phyloP scores from a whole-genome alignment of 2,329 filamentous ascomycete genomes.

The Nemania diffusa region DNA sequence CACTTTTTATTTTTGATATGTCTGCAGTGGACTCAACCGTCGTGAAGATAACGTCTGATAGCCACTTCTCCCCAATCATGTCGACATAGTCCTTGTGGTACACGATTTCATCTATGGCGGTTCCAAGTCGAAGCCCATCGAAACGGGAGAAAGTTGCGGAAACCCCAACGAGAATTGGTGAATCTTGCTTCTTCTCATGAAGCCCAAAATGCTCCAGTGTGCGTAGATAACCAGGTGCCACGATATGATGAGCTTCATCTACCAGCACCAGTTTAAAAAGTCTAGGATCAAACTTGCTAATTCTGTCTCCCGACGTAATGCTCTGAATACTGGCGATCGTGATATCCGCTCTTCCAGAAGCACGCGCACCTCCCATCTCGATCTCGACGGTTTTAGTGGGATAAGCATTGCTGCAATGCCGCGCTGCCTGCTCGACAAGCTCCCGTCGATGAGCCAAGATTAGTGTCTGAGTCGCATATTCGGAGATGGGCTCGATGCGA shows the following conservation, averaged over 20 bases:
- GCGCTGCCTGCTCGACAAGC: slow-evolving; percentile 91
- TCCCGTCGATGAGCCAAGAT: slow-evolving; percentile 94
- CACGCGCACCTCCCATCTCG: slow-evolving; percentile 85
- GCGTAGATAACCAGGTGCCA: slow-evolving; percentile 81
- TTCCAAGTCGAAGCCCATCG: slow-evolving; percentile 83
- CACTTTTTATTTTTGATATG: slow-evolving; percentile 74
- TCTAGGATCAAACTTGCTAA: slow-evolving; percentile 83
- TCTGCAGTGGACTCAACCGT: slow-evolving; percentile 88
- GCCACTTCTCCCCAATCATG: slow-evolving; percentile 84
- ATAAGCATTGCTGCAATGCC: slow-evolving; percentile 84
- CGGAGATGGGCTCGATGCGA: slow-evolving; percentile 68
- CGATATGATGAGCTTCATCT: slow-evolving; percentile 97
- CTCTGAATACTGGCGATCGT: slow-evolving; percentile 92
- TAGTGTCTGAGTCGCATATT: slow-evolving; percentile 77
- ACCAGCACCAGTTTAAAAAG: slow-evolving; percentile 91
- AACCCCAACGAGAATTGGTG: slow-evolving; percentile 83
- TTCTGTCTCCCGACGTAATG: slow-evolving; percentile 77
- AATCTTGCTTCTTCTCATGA: slow-evolving; percentile 56
- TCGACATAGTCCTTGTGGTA: slow-evolving; percentile 83
- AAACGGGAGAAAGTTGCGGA: slow-evolving; percentile 83
- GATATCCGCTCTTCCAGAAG: slow-evolving; percentile 86
- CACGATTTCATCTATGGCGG: slow-evolving; percentile 93
- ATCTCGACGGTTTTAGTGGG: slow-evolving; percentile 85
- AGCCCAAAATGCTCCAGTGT: slow-evolving; percentile 83
- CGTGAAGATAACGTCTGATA: slow-evolving; percentile 92